Conservation (phyloP, 495 filamentous ascomycete species). For the Talaromyces nanjingensis region DNA sequence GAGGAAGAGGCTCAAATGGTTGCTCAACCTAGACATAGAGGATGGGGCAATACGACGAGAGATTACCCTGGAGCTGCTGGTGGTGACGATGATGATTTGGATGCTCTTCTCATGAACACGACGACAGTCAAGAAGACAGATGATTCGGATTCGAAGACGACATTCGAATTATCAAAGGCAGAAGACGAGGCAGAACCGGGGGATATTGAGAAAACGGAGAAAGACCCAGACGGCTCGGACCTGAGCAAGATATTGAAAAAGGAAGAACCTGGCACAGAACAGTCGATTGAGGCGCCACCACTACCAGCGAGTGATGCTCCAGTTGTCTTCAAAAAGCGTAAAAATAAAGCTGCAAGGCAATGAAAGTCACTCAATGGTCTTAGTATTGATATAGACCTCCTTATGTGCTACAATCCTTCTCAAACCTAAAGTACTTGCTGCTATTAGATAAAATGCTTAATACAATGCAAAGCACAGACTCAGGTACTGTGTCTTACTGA, state of each 20-base stretch:
- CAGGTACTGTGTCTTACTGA: not conserved
- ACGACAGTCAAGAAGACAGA: constrained; percentile 35
- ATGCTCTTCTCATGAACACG: constrained; percentile 56
- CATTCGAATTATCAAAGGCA: not conserved
- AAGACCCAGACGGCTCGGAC: constrained; percentile 19
- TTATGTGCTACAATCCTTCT: not conserved
- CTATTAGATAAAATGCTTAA: too few relatives aligned
- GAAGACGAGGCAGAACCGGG: not conserved
- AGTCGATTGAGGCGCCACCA: constrained; percentile 12
- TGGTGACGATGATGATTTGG: constrained; percentile 54
- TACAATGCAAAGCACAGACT: not conserved
- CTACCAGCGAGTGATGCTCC: constrained; percentile 24
- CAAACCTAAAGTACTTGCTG: too few relatives aligned
- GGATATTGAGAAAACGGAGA: constrained; percentile 12
- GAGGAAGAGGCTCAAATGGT: constrained; percentile 55
- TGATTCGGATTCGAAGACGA: constrained; percentile 6
- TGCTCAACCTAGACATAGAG: constrained; percentile 55
- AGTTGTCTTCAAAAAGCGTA: constrained; percentile 87
- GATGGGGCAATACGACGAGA: constrained; percentile 68
- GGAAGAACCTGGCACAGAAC: constrained; percentile 35
- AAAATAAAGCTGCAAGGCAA: constrained; percentile 61
- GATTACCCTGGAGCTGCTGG: constrained; percentile 52
- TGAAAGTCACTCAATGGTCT: constrained; percentile 11
- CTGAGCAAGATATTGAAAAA: constrained; percentile 23
- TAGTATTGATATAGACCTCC: not conserved